These are phyloP conservation scores for Saccharum spontaneum DNA, from an alignment of 176 grass and related monocot genomes.

Conservation along the genomic window DNA sequence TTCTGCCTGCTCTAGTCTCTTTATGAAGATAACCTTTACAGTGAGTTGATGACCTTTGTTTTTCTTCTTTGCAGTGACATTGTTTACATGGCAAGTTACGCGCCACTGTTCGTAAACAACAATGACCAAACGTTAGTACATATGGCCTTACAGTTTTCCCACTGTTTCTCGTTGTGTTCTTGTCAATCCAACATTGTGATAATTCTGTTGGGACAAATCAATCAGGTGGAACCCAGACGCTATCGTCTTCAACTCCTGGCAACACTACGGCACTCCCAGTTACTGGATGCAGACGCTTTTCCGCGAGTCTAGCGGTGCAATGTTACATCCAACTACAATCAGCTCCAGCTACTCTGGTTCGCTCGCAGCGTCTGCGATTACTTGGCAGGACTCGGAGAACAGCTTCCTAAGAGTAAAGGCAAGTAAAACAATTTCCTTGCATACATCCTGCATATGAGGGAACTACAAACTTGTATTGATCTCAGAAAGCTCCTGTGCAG, in stretches of 20 bases:
- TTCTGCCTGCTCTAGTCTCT: not conserved
- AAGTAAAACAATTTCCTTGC: not conserved
- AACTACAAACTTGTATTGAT: not conserved
- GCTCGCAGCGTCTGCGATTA: slow-evolving; percentile 76
- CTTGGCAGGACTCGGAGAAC: slow-evolving; percentile 59
- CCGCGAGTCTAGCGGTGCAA: slow-evolving; percentile 62
- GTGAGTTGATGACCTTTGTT: not conserved
- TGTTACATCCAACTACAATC: slow-evolving; percentile 58
- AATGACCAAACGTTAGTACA: slow-evolving; percentile 64
- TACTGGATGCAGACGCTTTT: slow-evolving; percentile 79
- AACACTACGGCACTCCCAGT: slow-evolving; percentile 69
- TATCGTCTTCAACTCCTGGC: slow-evolving; percentile 71
- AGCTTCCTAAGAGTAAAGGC: slow-evolving; percentile 80
- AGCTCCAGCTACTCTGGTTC: slow-evolving; percentile 52
- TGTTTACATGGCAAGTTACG: slow-evolving; percentile 92
- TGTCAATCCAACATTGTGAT: not conserved
- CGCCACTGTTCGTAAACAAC: slow-evolving; percentile 84
- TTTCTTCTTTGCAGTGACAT: slow-evolving; percentile 64
- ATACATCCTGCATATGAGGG: not conserved
- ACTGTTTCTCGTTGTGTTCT: not conserved
- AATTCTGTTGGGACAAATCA: slow-evolving; percentile 1
- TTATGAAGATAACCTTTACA: not conserved
- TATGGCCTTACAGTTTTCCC: not conserved
- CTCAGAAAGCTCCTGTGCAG: slow-evolving; percentile 39
- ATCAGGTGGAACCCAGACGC: slow-evolving; percentile 74